phyloP scores from a whole-genome alignment of 2,329 filamentous ascomycete genomes.

The Domatiomyces catenatus region DNA sequence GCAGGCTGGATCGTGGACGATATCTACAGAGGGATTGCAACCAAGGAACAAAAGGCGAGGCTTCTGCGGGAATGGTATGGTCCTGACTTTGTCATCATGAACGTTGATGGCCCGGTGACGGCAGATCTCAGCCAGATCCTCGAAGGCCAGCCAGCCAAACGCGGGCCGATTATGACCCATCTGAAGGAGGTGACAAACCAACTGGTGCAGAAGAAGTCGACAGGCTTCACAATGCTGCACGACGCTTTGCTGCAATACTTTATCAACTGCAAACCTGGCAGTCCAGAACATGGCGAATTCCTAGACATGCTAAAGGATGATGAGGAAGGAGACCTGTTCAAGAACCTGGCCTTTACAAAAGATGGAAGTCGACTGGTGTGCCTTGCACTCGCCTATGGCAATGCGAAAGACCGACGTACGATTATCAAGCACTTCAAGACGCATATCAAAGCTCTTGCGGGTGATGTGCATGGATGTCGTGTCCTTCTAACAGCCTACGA shows the following conservation, averaged over 20 bases:
- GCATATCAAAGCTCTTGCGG: constrained; percentile 69
- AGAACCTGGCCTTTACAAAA: constrained; percentile 92
- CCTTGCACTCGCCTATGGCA: constrained; percentile 66
- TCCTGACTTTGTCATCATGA: constrained; percentile 51
- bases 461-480: constrained; percentile 61
- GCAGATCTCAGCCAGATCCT: constrained; percentile 64
- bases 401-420: constrained; percentile 81
- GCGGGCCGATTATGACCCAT: constrained; percentile 70
- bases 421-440: constrained; percentile 84
- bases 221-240: constrained; percentile 92
- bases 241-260: constrained; percentile 98
- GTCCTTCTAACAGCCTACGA: constrained; percentile 78
- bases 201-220: constrained; percentile 89
- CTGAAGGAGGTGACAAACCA: constrained; percentile 77
- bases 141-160: constrained; percentile 65
- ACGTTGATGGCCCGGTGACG: constrained; percentile 18
- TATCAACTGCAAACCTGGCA: constrained; percentile 58
- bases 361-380: constrained; percentile 71
- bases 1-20: constrained; percentile 97
- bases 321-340: constrained; percentile 74
- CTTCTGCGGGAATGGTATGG: constrained; percentile 94
- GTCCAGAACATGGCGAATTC: constrained; percentile 72
- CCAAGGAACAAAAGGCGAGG: constrained; percentile 66
- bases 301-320: constrained; percentile 83
- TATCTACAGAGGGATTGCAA: constrained; percentile 79